Evolutionary conservation across 2,329 filamentous ascomycete species (phyloP).

Genomic region (Penicillium brasilianum): DNA sequence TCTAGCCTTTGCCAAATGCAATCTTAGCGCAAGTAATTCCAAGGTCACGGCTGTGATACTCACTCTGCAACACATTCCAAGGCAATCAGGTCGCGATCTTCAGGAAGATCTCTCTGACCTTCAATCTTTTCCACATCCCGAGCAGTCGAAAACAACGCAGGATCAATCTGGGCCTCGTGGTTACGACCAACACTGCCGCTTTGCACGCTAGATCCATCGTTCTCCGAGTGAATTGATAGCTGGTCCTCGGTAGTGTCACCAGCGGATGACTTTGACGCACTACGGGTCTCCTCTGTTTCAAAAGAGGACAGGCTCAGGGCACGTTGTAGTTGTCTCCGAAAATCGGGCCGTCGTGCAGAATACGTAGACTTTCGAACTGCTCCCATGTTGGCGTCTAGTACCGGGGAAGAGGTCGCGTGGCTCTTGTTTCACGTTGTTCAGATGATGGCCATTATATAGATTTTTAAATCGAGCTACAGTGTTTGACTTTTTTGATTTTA

Average conservation of each 20-base stretch:
- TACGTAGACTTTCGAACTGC: slow-evolving; percentile 5
- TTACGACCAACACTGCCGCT: background rate
- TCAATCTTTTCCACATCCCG: slow-evolving; percentile 1
- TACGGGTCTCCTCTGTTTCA: background rate
- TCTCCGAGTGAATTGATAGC: slow-evolving; percentile 4
- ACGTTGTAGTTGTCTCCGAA: slow-evolving; percentile 4
- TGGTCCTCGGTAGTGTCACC: slow-evolving; percentile 1
- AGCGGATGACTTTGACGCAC: background rate
- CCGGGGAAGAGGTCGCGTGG: background rate
- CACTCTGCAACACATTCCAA: background rate
- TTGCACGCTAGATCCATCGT: slow-evolving; percentile 4
- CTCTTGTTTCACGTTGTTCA: slow-evolving; percentile 4
- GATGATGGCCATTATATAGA: background rate
- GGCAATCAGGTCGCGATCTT: background rate
- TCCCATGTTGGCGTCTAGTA: background rate
- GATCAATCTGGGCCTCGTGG: slow-evolving; percentile 3
- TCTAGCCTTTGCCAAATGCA: slow-evolving; percentile 1
- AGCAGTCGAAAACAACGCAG: slow-evolving; percentile 3
- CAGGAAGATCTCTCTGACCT: slow-evolving; percentile 3
- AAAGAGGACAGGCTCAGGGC: slow-evolving; percentile 5
- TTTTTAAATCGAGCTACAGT: background rate
- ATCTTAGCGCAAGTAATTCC: background rate
- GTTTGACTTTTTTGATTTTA: slow-evolving; percentile 2
- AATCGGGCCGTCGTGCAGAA: background rate
- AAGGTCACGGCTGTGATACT: slow-evolving; percentile 1